A percentile compares a stretch with the other conserved stretches of the same genome.
Conservation (phyloP, 208 protist genomes). For the Acanthamoeba culbertsoni region DNA sequence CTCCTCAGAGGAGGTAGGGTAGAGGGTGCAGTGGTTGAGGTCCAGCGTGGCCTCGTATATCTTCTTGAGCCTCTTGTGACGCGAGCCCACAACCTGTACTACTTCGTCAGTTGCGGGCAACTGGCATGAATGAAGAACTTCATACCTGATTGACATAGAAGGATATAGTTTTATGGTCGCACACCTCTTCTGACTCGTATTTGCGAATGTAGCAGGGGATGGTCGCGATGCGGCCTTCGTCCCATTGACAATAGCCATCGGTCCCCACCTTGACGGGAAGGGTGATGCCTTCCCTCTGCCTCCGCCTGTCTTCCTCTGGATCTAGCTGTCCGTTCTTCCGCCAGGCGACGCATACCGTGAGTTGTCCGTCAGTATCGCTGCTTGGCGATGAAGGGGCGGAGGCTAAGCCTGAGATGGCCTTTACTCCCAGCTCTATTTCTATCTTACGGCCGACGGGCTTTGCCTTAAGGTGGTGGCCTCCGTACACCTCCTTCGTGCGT, state of each 20-base stretch:
- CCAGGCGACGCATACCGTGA: background rate
- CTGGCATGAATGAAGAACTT: background rate
- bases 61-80: background rate
- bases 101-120: background rate
- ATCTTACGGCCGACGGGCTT: background rate
- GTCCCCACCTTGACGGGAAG: background rate
- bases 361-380: background rate
- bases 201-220: constrained; percentile 16
- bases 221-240: background rate
- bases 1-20: constrained; percentile 7
- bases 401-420: background rate
- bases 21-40: background rate
- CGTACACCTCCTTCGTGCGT: no score
- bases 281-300: background rate
- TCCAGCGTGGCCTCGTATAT: constrained; percentile 8
- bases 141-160: background rate
- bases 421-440: background rate
- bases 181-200: background rate
- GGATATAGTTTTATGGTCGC: background rate
- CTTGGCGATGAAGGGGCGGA: background rate
- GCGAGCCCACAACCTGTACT: background rate
- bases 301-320: background rate
- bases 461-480: background rate
- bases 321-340: constrained; percentile 10
- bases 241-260: background rate